Evolutionary conservation across 805 yeast species (phyloP), one percentile per base, ranked within the genome.

Genomic region (Torulaspora gathmanii): DNA sequence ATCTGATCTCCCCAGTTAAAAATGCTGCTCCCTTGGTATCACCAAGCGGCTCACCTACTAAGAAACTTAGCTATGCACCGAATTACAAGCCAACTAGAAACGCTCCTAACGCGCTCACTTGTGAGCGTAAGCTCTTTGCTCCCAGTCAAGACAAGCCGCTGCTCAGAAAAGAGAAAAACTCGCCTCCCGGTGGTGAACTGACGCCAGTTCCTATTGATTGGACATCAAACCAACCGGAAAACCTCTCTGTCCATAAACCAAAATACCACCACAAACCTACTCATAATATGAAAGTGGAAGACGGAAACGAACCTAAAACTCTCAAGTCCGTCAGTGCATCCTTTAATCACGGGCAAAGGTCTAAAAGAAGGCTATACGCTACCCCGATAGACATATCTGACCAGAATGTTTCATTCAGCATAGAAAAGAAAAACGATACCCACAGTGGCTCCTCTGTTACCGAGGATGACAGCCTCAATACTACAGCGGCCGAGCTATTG

Each of bases 401-500:
- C 5, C 23, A 41, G 15, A 28, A 33, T 23, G 15, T 33, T 8
- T 17, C 12, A 6, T 7, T 29, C 7, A 19, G 23, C 11, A 13
- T 37, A 8, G 42, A 43, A 22, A 16, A 29, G 5, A 45, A 35
- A 13, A 40, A 34, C 13, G 15, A 22, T 27, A 33, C 37, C 12
- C 13, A 33, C 15, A 27, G 41, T 36, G 42, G 36, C 13, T 41
- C 29, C n/a, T 26, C 35, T 17, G 28, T 40, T 29, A 23, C 19
- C 29, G 40, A 37, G 33, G 45, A 44, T 26, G 42, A 35, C n/a
- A 27, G 38, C 9, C 49, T 48, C 20, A 56, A 64, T 30, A 54
- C 59, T 6, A 64, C 68, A 1, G 68, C 68, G 3, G 65, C 65
- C 4, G 65, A 64, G 42, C 42, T 64, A n/a, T 41, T 64, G 17